Evolutionary conservation across 2,329 filamentous ascomycete species (phyloP).

Genomic region (Chrysosphaeria jannelii): DNA sequence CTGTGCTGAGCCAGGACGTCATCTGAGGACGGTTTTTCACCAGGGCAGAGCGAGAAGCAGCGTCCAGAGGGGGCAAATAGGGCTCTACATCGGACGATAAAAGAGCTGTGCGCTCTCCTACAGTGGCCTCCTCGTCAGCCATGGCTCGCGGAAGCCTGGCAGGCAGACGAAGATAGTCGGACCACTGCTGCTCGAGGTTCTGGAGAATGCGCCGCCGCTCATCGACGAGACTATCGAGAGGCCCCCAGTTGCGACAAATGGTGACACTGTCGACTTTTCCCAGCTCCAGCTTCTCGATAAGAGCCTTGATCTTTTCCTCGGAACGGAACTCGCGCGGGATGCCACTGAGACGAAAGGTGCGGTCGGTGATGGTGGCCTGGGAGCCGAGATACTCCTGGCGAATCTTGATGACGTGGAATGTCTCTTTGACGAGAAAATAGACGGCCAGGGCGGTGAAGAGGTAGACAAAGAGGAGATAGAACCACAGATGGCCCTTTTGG

Average conservation of each 20-base stretch:
- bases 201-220: slow-evolving; percentile 33
- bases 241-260: slow-evolving; percentile 62
- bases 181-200: slow-evolving; percentile 60
- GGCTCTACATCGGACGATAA: slow-evolving; percentile 14
- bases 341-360: slow-evolving; percentile 72
- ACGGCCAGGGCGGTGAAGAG: slow-evolving; percentile 61
- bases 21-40: slow-evolving; percentile 31
- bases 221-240: slow-evolving; percentile 44
- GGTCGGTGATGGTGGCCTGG: slow-evolving; percentile 84
- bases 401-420: slow-evolving; percentile 54
- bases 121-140: slow-evolving; percentile 5
- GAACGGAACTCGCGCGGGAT: slow-evolving; percentile 54
- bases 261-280: slow-evolving; percentile 73
- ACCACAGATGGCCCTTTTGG: slow-evolving; percentile 41
- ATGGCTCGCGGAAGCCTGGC: no score
- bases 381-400: slow-evolving; percentile 77
- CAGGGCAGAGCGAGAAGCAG: slow-evolving; percentile 2
- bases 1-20: slow-evolving; percentile 53
- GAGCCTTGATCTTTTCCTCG: slow-evolving; percentile 55
- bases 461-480: slow-evolving; percentile 84
- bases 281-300: slow-evolving; percentile 67
- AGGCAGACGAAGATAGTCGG: slow-evolving; percentile 32
- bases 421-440: slow-evolving; percentile 60
- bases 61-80: slow-evolving; percentile 10
- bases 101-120: slow-evolving; percentile 26